Conservation (phyloP, 2,329 filamentous ascomycete genomes). For the Chaetothyriales sp. region DNA sequence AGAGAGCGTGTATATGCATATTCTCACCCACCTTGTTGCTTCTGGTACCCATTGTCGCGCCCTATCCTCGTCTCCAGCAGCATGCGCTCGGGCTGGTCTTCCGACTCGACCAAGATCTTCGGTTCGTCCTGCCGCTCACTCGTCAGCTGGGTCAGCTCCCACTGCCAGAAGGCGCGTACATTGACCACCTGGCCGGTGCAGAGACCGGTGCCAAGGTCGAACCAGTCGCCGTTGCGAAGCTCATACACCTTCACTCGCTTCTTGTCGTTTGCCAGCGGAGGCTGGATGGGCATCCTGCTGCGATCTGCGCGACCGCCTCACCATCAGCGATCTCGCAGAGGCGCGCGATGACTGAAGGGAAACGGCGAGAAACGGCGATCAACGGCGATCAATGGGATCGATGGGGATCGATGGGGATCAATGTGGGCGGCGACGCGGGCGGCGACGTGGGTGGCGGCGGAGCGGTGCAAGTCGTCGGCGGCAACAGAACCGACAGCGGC, state of each 20-base stretch:
- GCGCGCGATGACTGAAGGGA: background rate
- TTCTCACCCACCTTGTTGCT: constrained; percentile 66
- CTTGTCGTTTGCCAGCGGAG: constrained; percentile 34
- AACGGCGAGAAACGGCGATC: too few species aligned
- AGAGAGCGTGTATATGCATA: too few species aligned
- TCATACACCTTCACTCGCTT: constrained; percentile 94
- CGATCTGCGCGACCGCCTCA: constrained; percentile 4
- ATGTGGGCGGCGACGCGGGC: too few species aligned
- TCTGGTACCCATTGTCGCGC: constrained; percentile 93
- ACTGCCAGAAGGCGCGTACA: constrained; percentile 36
- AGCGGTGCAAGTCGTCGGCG: background rate
- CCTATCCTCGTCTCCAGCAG: constrained; percentile 79
- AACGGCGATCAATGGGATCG: too few species aligned
- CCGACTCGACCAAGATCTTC: constrained; percentile 78
- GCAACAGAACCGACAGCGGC: background rate
- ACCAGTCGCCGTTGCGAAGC: constrained; percentile 97
- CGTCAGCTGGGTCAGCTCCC: background rate
- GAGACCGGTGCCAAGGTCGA: constrained; percentile 90
- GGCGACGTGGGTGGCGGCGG: too few species aligned
- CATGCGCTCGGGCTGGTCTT: constrained; percentile 71
- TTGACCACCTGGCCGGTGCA: constrained; percentile 63
- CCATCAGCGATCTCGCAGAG: constrained; percentile 6
- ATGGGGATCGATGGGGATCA: too few species aligned
- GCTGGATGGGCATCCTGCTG: constrained; percentile 30
- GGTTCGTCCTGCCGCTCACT: constrained; percentile 55